phyloP scores from a whole-genome alignment of 176 grass and related monocot species.

The Carex kokanica region DNA sequence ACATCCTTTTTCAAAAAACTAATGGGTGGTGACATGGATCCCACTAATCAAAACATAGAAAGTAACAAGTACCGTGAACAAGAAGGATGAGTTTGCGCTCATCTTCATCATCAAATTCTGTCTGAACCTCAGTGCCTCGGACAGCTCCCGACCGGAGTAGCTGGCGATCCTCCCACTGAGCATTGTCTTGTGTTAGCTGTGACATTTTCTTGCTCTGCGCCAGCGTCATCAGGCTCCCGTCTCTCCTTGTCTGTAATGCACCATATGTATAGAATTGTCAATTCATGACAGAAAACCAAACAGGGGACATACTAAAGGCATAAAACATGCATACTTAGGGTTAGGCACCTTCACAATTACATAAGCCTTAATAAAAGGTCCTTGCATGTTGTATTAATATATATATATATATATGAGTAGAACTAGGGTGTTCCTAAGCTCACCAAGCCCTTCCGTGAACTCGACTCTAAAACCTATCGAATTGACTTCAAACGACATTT shows the following conservation, averaged over 20 bases:
- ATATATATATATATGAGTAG: no score
- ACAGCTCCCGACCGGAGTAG: conserved; percentile 95
- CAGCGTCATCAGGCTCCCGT: conserved; percentile 90
- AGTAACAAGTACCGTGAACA: conserved; percentile 72
- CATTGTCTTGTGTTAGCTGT: conserved; percentile 96
- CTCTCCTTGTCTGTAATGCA: conserved; percentile 63
- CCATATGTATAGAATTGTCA: conserved; percentile 23
- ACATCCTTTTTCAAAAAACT: background rate
- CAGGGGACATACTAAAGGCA: background rate
- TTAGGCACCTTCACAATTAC: background rate
- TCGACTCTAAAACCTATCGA: no score
- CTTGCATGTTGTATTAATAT: background rate
- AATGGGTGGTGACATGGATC: background rate
- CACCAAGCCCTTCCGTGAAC: no score
- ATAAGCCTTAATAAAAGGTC: conserved; percentile 1
- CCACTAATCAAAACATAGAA: background rate
- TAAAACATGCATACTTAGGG: background rate
- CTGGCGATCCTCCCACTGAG: conserved; percentile 98
- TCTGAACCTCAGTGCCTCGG: conserved; percentile 93
- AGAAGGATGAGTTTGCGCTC: conserved; percentile 99
- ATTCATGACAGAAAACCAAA: conserved; percentile 12
- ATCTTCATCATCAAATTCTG: conserved; percentile 98
- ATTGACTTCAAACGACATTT: no score
- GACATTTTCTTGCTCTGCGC: conserved; percentile 95
- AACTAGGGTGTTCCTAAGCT: no score